These are phyloP conservation scores for Lentinula lateritia DNA, from an alignment of 768 basidiomycete species.

Conservation along the genomic window DNA sequence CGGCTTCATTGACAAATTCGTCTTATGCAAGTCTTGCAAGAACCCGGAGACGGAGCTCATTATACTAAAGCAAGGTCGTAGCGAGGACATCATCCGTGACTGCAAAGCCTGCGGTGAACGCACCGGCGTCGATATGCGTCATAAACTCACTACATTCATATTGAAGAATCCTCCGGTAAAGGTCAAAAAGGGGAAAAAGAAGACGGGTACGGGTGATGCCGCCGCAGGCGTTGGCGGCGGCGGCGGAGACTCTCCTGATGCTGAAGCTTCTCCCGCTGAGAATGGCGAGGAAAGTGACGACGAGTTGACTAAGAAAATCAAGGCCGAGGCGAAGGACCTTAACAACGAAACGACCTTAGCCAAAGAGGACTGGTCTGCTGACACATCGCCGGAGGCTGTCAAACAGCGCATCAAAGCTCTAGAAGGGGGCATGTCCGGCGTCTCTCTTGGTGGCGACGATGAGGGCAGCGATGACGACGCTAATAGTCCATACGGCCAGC, in stretches of 20 bases:
- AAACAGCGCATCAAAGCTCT: conserved; percentile 74
- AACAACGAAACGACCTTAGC: conserved; percentile 53
- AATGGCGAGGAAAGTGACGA: conserved; percentile 79
- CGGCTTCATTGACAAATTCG: conserved; percentile 96
- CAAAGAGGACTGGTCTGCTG: conserved; percentile 87
- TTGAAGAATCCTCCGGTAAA: conserved; percentile 95
- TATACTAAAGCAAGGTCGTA: conserved; percentile 76
- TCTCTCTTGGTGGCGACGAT: conserved; percentile 47
- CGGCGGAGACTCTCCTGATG: conserved; percentile 31
- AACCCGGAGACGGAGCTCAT: conserved; percentile 97
- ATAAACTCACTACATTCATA: conserved; percentile 95
- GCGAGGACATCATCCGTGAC: conserved; percentile 87
- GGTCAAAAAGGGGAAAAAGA: conserved; percentile 66
- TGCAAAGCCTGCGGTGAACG: conserved; percentile 98
- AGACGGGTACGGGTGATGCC: conserved; percentile 44
- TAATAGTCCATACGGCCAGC: conserved; percentile 79
- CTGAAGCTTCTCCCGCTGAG: conserved; percentile 37
- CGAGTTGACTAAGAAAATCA: conserved; percentile 85
- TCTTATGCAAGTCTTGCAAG: conserved; percentile 96
- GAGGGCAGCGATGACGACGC: conserved; percentile 86
- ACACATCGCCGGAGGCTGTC: conserved; percentile 86
- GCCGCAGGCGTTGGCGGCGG: conserved; percentile 42
- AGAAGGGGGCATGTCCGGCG: conserved; percentile 49
- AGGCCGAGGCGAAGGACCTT: conserved; percentile 79
- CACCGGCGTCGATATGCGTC: conserved; percentile 90